phyloP scores from a whole-genome alignment of 2,329 filamentous ascomycete genomes.

The Grosmannia clavigera region DNA sequence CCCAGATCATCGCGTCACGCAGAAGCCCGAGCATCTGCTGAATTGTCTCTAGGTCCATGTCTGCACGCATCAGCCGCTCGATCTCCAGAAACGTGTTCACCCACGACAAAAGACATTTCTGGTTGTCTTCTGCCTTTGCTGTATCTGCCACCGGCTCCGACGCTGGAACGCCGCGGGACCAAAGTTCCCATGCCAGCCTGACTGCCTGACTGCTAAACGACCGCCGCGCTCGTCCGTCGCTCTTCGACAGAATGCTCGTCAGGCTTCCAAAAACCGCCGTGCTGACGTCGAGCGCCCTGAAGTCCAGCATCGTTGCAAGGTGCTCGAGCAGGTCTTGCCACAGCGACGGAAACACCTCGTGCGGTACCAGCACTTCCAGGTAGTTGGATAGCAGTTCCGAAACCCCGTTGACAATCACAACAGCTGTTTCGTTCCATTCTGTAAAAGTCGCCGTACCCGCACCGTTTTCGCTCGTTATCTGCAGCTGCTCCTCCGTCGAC shows the following conservation, averaged over 20 bases:
- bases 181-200: conserved; percentile 54
- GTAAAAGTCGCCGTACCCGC: conserved; percentile 30
- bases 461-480: conserved; percentile 22
- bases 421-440: conserved; percentile 64
- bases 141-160: conserved; percentile 16
- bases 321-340: conserved; percentile 65
- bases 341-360: conserved; percentile 54
- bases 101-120: conserved; percentile 78
- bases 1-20: conserved; percentile 56
- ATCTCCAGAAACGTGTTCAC: conserved; percentile 63
- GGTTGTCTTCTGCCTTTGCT: conserved; percentile 45
- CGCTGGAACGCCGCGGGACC: conserved; percentile 53
- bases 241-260: conserved; percentile 46
- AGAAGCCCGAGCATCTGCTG: conserved; percentile 60
- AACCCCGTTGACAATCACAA: conserved; percentile 60
- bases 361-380: conserved; percentile 55
- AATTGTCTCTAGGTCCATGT: conserved; percentile 50
- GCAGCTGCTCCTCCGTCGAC: conserved; percentile 50
- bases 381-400: conserved; percentile 65
- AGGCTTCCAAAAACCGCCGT: conserved; percentile 59
- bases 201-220: conserved; percentile 40
- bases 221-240: conserved; percentile 27
- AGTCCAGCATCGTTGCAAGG: conserved; percentile 51
- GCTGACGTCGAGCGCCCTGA: conserved; percentile 55
- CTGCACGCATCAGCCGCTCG: conserved; percentile 58